A percentile compares a stretch with the other conserved stretches of the same genome.
These are phyloP conservation scores for Rubia balearica DNA, from an alignment of 305 asterid species.

Conservation along the genomic window DNA sequence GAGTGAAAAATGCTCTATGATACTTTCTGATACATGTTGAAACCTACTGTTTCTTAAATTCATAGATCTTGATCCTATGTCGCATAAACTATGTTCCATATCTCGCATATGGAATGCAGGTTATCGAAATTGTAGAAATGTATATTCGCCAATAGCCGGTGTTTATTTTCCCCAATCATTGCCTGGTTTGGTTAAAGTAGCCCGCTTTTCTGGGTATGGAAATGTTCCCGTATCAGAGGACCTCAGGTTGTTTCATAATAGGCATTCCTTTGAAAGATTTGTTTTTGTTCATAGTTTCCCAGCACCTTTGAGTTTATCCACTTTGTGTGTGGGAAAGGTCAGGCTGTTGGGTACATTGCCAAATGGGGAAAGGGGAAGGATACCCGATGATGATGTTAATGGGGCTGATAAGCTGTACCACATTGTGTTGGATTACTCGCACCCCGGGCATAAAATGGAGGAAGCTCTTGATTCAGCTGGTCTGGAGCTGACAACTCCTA, in stretches of 20 bases:
- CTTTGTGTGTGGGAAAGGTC: neutral
- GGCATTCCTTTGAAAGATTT: neutral
- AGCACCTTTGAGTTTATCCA: neutral
- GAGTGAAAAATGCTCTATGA: neutral
- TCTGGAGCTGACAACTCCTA: constrained; percentile 51
- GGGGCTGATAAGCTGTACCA: constrained; percentile 43
- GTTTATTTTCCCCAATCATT: neutral
- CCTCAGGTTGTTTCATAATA: neutral
- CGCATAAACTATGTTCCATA: neutral
- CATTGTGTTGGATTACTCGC: constrained; percentile 49
- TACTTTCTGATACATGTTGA: neutral
- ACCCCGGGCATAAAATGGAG: constrained; percentile 74
- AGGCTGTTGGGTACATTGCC: constrained; percentile 21
- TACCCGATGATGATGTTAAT: constrained; percentile 23
- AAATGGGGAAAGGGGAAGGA: constrained; percentile 23
- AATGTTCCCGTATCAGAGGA: neutral
- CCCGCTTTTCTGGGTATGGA: neutral
- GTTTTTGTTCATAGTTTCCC: neutral
- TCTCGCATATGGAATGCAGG: neutral
- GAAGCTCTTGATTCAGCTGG: constrained; percentile 50
- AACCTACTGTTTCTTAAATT: neutral
- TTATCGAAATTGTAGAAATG: constrained; percentile 2
- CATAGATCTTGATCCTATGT: neutral
- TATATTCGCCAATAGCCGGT: neutral
- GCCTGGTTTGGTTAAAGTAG: neutral